These are phyloP conservation scores for Linnemannia zychae DNA, from an alignment of 192 early-diverging fungal species.

Conservation along the genomic window DNA sequence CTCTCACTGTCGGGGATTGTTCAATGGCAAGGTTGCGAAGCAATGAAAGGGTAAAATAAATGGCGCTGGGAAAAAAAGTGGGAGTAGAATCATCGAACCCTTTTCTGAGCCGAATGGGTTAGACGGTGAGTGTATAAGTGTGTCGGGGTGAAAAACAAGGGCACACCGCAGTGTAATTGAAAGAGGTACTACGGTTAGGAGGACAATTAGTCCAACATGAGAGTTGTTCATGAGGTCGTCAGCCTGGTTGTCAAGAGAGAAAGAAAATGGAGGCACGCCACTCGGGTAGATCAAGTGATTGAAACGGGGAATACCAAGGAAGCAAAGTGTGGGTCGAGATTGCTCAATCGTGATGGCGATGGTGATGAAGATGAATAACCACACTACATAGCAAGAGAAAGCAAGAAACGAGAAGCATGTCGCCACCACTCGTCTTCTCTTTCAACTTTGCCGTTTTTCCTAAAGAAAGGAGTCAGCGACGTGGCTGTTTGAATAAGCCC, in stretches of 20 bases:
- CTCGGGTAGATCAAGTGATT: neutral
- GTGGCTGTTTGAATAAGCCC: neutral
- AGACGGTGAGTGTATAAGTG: neutral
- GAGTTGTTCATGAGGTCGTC: neutral
- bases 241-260: neutral
- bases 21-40: conserved; percentile 3
- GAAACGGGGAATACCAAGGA: neutral
- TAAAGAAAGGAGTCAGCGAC: conserved; percentile 15
- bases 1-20: neutral
- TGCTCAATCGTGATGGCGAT: neutral
- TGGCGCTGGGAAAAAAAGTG: too few species aligned
- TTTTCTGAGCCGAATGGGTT: neutral
- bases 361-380: neutral
- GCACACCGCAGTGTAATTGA: neutral
- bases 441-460: conserved; percentile 5
- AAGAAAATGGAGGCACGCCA: neutral
- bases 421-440: neutral
- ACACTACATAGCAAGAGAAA: neutral
- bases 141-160: neutral
- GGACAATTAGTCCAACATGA: neutral
- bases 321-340: neutral
- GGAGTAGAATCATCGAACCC: neutral
- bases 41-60: neutral
- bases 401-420: neutral
- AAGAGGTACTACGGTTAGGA: neutral